Conservation (phyloP, 192 early-diverging fungal genomes). For the Coemansia sp. region DNA sequence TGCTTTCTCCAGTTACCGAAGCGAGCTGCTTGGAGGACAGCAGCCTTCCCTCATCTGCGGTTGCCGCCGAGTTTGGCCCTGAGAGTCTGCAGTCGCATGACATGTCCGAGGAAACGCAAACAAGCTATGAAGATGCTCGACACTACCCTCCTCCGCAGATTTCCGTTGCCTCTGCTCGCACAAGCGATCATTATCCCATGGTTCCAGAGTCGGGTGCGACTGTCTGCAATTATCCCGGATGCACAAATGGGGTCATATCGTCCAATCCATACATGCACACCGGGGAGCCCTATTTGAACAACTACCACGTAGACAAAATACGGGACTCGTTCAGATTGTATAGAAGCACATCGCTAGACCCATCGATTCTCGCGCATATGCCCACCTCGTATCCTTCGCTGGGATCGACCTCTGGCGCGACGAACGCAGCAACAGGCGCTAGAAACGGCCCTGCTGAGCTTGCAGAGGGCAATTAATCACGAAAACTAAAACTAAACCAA, state of each 20-base stretch:
- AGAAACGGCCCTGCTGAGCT: slow-evolving; percentile 2
- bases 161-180: not conserved
- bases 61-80: not conserved
- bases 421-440: not conserved
- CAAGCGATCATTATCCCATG: not conserved
- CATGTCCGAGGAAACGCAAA: not conserved
- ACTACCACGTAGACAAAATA: slow-evolving; percentile 30
- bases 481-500: not conserved
- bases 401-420: not conserved
- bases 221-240: not conserved
- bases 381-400: slow-evolving; percentile 37
- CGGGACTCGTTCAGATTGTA: slow-evolving; percentile 2
- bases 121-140: not conserved
- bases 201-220: not conserved
- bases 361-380: slow-evolving; percentile 36
- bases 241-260: not conserved
- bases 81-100: not conserved
- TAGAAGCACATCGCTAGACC: slow-evolving; percentile 46
- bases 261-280: not conserved
- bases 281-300: slow-evolving; percentile 12
- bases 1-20: slow-evolving; percentile 36
- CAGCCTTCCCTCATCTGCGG: slow-evolving; percentile 13
- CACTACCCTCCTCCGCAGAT: not conserved
- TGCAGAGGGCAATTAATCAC: not conserved
- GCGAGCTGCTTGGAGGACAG: slow-evolving; percentile 21